Conservation (phyloP, 2,329 filamentous ascomycete species). For the Proliferodiscus dingleyae region DNA sequence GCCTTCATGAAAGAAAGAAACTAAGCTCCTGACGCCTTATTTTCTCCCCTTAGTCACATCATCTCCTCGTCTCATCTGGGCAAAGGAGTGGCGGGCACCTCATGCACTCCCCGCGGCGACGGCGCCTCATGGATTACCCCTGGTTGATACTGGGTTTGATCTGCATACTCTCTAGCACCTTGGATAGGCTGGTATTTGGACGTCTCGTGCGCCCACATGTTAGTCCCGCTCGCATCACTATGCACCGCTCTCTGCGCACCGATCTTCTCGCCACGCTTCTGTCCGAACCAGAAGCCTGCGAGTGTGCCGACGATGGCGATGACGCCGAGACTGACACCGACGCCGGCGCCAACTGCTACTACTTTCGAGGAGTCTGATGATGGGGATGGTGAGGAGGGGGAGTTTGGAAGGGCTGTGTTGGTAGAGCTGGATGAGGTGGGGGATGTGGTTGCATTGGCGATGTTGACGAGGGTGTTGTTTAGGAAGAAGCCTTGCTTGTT, state of each 20-base stretch:
- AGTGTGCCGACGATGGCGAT: background rate
- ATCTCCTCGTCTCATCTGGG: no score
- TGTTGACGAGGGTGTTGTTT: background rate
- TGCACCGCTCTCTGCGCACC: background rate
- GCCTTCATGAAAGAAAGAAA: no score
- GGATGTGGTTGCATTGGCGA: background rate
- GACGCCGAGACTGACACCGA: background rate
- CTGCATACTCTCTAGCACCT: background rate
- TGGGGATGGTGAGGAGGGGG: background rate
- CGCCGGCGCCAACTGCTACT: background rate
- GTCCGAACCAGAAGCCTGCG: constrained; percentile 1
- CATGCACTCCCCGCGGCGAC: background rate
- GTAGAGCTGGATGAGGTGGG: background rate
- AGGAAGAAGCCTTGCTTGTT: background rate
- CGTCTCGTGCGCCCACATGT: background rate
- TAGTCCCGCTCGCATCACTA: background rate
- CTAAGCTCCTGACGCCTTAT: no score
- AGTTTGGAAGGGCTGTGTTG: background rate
- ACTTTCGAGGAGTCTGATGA: background rate
- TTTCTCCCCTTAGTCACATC: no score
- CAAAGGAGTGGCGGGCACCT: no score
- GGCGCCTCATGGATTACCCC: background rate
- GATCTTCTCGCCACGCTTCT: constrained; percentile 1
- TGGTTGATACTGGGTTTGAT: background rate
- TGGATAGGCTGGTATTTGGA: background rate